Percentiles rank a stretch among this genome's conserved stretches.
Conservation (phyloP, 164 flowering plant genomes). For the Sedum album region DNA sequence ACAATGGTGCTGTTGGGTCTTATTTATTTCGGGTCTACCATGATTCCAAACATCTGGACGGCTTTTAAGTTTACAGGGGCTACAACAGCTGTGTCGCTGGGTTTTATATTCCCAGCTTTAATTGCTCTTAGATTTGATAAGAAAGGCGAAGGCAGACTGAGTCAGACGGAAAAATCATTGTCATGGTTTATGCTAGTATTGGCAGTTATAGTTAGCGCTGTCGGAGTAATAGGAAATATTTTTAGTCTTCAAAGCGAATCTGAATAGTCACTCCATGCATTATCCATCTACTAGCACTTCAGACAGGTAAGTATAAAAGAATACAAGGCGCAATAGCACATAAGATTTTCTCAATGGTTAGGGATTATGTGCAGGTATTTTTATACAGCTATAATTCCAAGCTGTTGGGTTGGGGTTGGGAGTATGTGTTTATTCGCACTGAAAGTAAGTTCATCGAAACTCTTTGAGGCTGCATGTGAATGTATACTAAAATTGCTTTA, state of each 20-base stretch:
- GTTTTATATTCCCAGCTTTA: constrained; percentile 84
- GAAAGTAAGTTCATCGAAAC: too few relatives aligned
- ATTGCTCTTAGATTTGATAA: constrained; percentile 54
- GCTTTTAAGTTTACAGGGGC: constrained; percentile 99
- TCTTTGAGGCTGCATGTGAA: too few relatives aligned
- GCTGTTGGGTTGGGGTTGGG: too few relatives aligned
- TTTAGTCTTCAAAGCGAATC: constrained; percentile 42
- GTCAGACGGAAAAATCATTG: constrained; percentile 32
- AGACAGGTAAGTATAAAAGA: too few relatives aligned
- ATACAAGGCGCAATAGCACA: too few relatives aligned
- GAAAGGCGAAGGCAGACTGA: constrained; percentile 32
- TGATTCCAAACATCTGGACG: constrained; percentile 93
- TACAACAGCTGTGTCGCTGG: constrained; percentile 85
- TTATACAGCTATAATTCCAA: too few relatives aligned
- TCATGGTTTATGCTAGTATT: constrained; percentile 65
- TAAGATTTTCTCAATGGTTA: too few relatives aligned
- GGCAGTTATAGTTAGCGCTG: constrained; percentile 61
- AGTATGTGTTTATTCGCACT: too few relatives aligned
- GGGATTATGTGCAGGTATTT: too few relatives aligned
- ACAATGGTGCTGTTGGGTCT: constrained; percentile 53
- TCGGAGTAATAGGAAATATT: constrained; percentile 75
- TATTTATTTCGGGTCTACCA: constrained; percentile 68
- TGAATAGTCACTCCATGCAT: constrained; percentile 12
- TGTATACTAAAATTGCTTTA: too few relatives aligned
- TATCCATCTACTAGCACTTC: too few relatives aligned